Evolutionary conservation across 495 filamentous ascomycete genomes (phyloP).

Genomic region (Antarctomyces pellizariae): DNA sequence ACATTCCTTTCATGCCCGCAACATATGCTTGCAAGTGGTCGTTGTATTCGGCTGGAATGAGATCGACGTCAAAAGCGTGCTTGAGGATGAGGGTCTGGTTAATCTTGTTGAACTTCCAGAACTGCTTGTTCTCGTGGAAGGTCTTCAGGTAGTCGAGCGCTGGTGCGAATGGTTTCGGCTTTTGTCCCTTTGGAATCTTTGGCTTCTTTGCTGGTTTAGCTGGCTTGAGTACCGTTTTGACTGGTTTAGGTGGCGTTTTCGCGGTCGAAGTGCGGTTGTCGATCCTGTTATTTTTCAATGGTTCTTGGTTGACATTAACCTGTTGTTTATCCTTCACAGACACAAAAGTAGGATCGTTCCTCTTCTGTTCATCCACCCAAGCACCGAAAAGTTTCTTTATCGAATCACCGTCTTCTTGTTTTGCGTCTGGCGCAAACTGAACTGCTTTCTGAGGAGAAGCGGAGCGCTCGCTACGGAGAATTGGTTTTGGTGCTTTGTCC

Average conservation of each 20-base stretch:
- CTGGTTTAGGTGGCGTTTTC: slow-evolving; percentile 12
- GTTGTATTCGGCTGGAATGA: slow-evolving; percentile 40
- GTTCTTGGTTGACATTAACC: slow-evolving; percentile 6
- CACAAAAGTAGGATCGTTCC: slow-evolving; percentile 9
- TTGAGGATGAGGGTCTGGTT: slow-evolving; percentile 64
- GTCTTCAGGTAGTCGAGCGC: slow-evolving; percentile 49
- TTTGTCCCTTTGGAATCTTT: slow-evolving; percentile 13
- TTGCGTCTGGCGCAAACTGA: slow-evolving; percentile 49
- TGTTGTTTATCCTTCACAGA: slow-evolving; percentile 9
- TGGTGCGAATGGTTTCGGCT: slow-evolving; percentile 20
- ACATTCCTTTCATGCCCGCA: slow-evolving; percentile 41
- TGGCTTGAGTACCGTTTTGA: slow-evolving; percentile 14
- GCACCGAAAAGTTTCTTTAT: slow-evolving; percentile 21
- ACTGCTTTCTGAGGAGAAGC: slow-evolving; percentile 35
- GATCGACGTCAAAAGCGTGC: slow-evolving; percentile 43
- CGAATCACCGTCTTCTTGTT: slow-evolving; percentile 31
- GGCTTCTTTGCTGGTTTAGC: slow-evolving; percentile 14
- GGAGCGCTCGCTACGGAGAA: slow-evolving; percentile 1
- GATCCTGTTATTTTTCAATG: no score
- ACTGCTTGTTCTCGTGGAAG: slow-evolving; percentile 37
- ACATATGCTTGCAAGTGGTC: slow-evolving; percentile 44
- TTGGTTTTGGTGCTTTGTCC: slow-evolving; percentile 12
- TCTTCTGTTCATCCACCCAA: slow-evolving; percentile 18
- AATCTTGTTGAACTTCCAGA: slow-evolving; percentile 89
- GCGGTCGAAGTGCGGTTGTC: slow-evolving; percentile 10